phyloP scores from a whole-genome alignment of 352 stramenopile genomes.

The Globisporangium orthogonon region DNA sequence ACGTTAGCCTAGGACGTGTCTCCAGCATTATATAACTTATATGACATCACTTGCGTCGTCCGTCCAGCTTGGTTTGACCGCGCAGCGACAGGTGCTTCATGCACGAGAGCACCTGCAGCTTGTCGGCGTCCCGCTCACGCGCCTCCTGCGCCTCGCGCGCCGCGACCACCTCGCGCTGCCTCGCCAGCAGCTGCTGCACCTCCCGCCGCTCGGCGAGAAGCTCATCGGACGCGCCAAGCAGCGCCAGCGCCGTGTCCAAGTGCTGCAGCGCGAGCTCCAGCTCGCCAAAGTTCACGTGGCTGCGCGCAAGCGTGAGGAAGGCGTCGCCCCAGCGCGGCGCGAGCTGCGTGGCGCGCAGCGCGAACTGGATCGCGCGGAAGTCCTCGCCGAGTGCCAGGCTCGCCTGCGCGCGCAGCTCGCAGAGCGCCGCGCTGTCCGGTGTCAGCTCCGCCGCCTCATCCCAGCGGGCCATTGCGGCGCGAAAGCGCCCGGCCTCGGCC shows the following conservation, averaged over 20 bases:
- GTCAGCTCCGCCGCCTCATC: slow-evolving; percentile 47
- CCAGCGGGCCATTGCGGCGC: slow-evolving; percentile 61
- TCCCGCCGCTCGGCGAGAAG: slow-evolving; percentile 39
- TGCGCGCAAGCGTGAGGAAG: slow-evolving; percentile 60
- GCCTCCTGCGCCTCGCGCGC: slow-evolving; percentile 36
- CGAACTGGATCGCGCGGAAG: slow-evolving; percentile 72
- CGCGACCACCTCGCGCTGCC: slow-evolving; percentile 32
- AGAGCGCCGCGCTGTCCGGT: slow-evolving; percentile 35
- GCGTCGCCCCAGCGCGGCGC: slow-evolving; percentile 56
- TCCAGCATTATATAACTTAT: slow-evolving; percentile 3
- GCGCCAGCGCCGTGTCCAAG: slow-evolving; percentile 38
- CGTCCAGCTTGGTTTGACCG: slow-evolving; percentile 17
- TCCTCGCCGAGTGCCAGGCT: slow-evolving; percentile 64
- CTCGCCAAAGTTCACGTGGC: slow-evolving; percentile 79
- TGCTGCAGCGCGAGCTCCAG: slow-evolving; percentile 47
- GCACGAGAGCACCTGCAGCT: slow-evolving; percentile 63
- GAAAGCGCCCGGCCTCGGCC: slow-evolving; percentile 55
- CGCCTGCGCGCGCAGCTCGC: slow-evolving; percentile 67
- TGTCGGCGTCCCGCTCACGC: slow-evolving; percentile 25
- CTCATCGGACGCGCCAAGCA: slow-evolving; percentile 35
- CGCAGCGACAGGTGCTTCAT: slow-evolving; percentile 62
- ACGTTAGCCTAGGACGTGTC: slow-evolving; percentile 10
- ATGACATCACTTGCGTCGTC: not conserved
- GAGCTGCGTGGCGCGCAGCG: slow-evolving; percentile 41
- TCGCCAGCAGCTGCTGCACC: slow-evolving; percentile 30